Evolutionary conservation across 192 early-diverging fungal genomes (phyloP).

Genomic region (Coemansia sp.): DNA sequence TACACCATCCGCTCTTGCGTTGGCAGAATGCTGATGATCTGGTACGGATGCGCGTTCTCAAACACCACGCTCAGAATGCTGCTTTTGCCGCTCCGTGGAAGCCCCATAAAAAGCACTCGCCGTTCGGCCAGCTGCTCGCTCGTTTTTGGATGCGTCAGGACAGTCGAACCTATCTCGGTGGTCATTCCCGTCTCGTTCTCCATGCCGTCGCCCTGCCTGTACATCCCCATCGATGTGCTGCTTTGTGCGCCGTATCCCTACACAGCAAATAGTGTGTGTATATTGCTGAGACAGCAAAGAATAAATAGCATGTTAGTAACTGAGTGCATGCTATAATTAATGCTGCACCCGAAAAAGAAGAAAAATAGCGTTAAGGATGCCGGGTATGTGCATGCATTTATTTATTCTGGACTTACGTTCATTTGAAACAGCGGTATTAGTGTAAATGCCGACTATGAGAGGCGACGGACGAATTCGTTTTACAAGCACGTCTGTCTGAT

Average conservation of each 20-base stretch:
- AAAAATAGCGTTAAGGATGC: too few species aligned
- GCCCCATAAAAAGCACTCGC: conserved; percentile 51
- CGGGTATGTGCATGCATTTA: neutral
- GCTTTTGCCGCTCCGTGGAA: conserved; percentile 54
- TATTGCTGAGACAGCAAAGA: neutral
- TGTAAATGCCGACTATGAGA: neutral
- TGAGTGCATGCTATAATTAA: too few species aligned
- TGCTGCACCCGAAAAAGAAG: too few species aligned
- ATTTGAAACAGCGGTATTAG: neutral
- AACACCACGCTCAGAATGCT: conserved; percentile 49
- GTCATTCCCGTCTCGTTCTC: conserved; percentile 20
- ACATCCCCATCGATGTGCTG: conserved; percentile 17
- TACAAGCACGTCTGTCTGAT: too few species aligned
- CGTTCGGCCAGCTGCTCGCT: conserved; percentile 31
- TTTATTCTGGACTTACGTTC: neutral
- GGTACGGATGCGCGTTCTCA: conserved; percentile 28
- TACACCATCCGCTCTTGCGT: conserved; percentile 34
- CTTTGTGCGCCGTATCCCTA: conserved; percentile 1
- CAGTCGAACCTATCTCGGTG: conserved; percentile 24
- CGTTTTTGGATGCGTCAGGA: conserved; percentile 12
- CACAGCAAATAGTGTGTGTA: too few species aligned
- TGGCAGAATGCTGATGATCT: conserved; percentile 39
- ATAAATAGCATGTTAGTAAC: neutral
- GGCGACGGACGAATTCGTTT: too few species aligned
- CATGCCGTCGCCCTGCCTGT: conserved; percentile 12